A percentile compares a stretch with the other conserved stretches of the same genome.
Evolutionary conservation across 345 rosid species (phyloP).

Genomic region (Populus simonii): DNA sequence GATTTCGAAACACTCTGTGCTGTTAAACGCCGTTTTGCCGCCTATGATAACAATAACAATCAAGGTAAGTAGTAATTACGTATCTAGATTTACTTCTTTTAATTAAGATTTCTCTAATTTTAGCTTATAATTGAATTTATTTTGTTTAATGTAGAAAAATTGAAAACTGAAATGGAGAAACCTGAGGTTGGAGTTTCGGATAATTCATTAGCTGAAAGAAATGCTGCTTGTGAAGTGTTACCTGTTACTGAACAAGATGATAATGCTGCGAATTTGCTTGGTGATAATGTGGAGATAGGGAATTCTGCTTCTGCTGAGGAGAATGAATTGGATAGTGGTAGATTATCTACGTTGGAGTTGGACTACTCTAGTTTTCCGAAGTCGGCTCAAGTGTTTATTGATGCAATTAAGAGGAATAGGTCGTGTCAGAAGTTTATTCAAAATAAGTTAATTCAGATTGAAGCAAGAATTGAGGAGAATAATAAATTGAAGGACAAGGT

Average conservation of each 20-base stretch:
- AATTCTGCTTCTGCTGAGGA: conserved; percentile 23
- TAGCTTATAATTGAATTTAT: not conserved
- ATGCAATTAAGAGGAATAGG: conserved; percentile 79
- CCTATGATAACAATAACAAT: conserved; percentile 29
- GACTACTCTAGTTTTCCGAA: conserved; percentile 58
- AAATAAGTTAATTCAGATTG: conserved; percentile 61
- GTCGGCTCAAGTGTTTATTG: conserved; percentile 61
- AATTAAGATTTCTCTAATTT: not conserved
- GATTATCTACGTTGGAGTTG: conserved; percentile 26
- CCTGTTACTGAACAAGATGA: conserved; percentile 31
- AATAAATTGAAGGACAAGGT: conserved; percentile 69
- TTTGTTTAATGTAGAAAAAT: not conserved
- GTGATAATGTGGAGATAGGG: conserved; percentile 30
- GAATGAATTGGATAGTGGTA: conserved; percentile 31
- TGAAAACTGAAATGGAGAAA: conserved; percentile 13
- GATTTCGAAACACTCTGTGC: conserved; percentile 70
- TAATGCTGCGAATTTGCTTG: conserved; percentile 16
- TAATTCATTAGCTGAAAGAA: conserved; percentile 32
- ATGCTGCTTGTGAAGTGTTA: conserved; percentile 37
- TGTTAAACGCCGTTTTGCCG: conserved; percentile 65
- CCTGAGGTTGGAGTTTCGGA: conserved; percentile 32
- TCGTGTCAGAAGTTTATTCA: conserved; percentile 68
- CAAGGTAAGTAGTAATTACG: no score
- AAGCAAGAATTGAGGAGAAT: conserved; percentile 80
- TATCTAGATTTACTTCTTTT: not conserved